Evolutionary conservation across 2,329 filamentous ascomycete genomes (phyloP).

Genomic region (Fusarium stilboides): DNA sequence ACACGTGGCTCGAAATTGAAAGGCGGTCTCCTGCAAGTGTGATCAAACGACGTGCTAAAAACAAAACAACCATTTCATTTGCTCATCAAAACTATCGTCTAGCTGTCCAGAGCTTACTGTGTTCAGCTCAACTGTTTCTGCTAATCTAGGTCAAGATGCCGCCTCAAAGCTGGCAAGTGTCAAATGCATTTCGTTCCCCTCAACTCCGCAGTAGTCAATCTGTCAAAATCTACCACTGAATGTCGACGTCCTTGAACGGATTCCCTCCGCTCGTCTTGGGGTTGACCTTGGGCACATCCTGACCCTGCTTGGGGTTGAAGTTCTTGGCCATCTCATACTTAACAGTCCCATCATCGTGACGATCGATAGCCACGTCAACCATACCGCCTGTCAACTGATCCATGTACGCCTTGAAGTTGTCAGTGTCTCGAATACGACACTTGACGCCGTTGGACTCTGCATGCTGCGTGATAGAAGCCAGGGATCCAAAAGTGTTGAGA

Average conservation of each 20-base stretch:
- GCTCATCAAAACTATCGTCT: neutral
- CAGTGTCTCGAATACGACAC: constrained; percentile 61
- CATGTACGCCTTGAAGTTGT: constrained; percentile 54
- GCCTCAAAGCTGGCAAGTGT: neutral
- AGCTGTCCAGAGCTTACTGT: neutral
- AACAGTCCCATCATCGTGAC: constrained; percentile 49
- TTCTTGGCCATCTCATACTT: constrained; percentile 47
- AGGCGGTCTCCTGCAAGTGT: too few species aligned
- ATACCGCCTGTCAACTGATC: constrained; percentile 55
- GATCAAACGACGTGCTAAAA: neutral
- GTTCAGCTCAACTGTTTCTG: neutral
- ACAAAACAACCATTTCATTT: neutral
- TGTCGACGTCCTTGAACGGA: constrained; percentile 10
- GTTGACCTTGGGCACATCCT: constrained; percentile 4
- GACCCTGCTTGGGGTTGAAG: constrained; percentile 3
- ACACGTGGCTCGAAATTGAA: too few species aligned
- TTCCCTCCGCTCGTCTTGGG: constrained; percentile 6
- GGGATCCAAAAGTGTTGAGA: constrained; percentile 57
- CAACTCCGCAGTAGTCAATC: neutral
- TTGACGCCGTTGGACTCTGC: constrained; percentile 60
- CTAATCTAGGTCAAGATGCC: neutral
- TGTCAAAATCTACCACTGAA: constrained; percentile 28
- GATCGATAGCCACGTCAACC: constrained; percentile 43
- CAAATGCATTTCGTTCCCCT: neutral
- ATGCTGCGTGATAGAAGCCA: constrained; percentile 64